These are phyloP conservation scores for Bipolaris zeicola DNA, from an alignment of 2,329 filamentous ascomycete genomes.

Conservation along the genomic window DNA sequence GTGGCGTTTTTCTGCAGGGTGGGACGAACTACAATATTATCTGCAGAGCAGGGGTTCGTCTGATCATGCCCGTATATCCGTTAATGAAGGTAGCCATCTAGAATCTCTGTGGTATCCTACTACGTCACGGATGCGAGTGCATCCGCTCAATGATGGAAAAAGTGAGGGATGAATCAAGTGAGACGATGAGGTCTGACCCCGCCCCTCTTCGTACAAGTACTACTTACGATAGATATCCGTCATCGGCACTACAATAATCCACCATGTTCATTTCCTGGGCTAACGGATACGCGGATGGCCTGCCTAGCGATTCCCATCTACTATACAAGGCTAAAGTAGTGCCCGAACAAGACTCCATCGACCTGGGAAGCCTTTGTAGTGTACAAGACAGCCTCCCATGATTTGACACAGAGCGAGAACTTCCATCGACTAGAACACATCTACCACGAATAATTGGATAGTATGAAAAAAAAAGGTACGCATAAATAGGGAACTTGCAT, in stretches of 20 bases:
- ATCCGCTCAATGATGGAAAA: background rate
- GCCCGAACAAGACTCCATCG: slow-evolving; percentile 11
- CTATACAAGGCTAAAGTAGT: slow-evolving; percentile 9
- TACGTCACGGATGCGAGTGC: background rate
- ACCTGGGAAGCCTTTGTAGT: slow-evolving; percentile 10
- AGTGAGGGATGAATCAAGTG: background rate
- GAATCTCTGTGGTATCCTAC: background rate
- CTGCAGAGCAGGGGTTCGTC: slow-evolving; percentile 10
- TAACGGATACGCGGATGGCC: background rate
- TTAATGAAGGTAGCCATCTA: background rate
- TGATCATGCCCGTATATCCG: slow-evolving; percentile 1
- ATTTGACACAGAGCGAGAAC: background rate
- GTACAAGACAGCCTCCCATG: slow-evolving; percentile 1
- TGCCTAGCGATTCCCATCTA: background rate
- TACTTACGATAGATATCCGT: slow-evolving; percentile 11
- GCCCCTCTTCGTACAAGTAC: slow-evolving; percentile 5
- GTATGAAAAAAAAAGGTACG: background rate
- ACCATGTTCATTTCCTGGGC: background rate
- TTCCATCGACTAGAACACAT: background rate
- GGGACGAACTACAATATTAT: slow-evolving; percentile 12
- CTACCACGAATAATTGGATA: background rate
- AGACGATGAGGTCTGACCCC: slow-evolving; percentile 3
- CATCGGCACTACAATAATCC: slow-evolving; percentile 3
- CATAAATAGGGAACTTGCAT: slow-evolving; percentile 10
- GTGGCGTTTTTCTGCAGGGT: slow-evolving; percentile 38